These are phyloP conservation scores for Lasiosphaeria ovina DNA, from an alignment of 495 filamentous ascomycete genomes.

Conservation along the genomic window DNA sequence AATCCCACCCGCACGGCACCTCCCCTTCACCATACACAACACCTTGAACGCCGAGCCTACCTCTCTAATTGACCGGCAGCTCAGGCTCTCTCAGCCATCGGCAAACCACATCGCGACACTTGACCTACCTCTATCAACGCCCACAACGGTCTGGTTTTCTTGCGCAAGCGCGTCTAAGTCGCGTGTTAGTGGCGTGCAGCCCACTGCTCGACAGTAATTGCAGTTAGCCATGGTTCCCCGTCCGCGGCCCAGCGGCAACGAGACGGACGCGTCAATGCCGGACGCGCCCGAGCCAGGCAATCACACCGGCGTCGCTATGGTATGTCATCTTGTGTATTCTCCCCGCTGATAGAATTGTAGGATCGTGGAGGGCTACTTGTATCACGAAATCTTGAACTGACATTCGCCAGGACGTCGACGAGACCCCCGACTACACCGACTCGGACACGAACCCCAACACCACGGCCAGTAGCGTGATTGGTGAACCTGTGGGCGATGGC, in stretches of 20 bases:
- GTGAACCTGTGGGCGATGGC: conserved; percentile 70
- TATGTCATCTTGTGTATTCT: conserved; percentile 30
- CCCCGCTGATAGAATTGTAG: too few species aligned
- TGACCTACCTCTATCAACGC: conserved; percentile 3
- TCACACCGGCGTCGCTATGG: conserved; percentile 46
- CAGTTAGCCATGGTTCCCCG: conserved; percentile 58
- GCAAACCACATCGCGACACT: conserved; percentile 10
- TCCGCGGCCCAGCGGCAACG: conserved; percentile 45
- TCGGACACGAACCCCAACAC: conserved; percentile 89
- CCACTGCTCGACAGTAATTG: conserved; percentile 7
- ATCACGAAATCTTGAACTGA: conserved; percentile 16
- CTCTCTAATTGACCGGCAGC: conserved; percentile 18
- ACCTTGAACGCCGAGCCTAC: conserved; percentile 12
- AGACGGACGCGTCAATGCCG: conserved; percentile 55
- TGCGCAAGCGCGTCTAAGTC: conserved; percentile 35
- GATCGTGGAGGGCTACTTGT: too few species aligned
- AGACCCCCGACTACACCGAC: conserved; percentile 84
- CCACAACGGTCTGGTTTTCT: background rate
- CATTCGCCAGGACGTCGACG: conserved; percentile 61
- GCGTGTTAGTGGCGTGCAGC: conserved; percentile 42
- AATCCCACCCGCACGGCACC: conserved; percentile 31
- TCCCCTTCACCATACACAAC: conserved; percentile 27
- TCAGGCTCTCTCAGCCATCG: conserved; percentile 26
- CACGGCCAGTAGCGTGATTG: conserved; percentile 81
- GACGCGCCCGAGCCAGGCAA: conserved; percentile 56